Evolutionary conservation across 1,139 yeast species (phyloP), one percentile per base, ranked within the genome.

Genomic region (Diutina ranongensis): DNA sequence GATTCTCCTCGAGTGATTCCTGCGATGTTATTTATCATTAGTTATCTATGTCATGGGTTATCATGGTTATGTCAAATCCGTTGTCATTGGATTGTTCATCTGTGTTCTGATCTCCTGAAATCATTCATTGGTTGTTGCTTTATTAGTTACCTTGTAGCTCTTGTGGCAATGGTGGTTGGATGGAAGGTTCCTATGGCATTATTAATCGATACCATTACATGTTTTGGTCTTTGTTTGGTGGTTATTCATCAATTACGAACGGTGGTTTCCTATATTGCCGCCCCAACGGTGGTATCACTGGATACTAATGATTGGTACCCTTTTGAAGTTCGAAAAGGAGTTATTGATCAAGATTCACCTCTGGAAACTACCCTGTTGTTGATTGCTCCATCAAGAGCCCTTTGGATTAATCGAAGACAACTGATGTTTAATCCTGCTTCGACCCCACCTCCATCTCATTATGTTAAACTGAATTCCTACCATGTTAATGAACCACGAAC

Each of bases 351-450:
- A 16, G 16, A 13, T 4, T 25, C 19, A 12, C 42, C 42, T 12
- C 32, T 25, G 33, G 42, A 38, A 25, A 25, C 42, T 25, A 38
- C 42, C 3, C 42, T 38, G 42, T 25, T 38, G 8, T 25, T 38
- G 28, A n/a, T 25, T 3, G n/a, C n/a, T 5, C 42, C 42, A 9
- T 5, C 42, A 2, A 25, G 19, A 13, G 42, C 15, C 31, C 20
- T 25, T 2, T 35, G 28, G 40, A 35, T 35, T 21, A 18, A 7
- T 2, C 40, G 22, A 4, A 27, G 40, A n/a, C 22, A 35, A 12
- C 22, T 22, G 40, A 13, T 21, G 40, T 15, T 18, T 15, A 35
- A 35, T 22, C 21, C 22, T 18, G 15, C 42, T 7, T 25, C 42
- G 5, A 22, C 32, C 15, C 32, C 42, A 15, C 42, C 42, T 1